Conservation (phyloP, 169 alveolate genomes). For the Condylostoma magnum region DNA sequence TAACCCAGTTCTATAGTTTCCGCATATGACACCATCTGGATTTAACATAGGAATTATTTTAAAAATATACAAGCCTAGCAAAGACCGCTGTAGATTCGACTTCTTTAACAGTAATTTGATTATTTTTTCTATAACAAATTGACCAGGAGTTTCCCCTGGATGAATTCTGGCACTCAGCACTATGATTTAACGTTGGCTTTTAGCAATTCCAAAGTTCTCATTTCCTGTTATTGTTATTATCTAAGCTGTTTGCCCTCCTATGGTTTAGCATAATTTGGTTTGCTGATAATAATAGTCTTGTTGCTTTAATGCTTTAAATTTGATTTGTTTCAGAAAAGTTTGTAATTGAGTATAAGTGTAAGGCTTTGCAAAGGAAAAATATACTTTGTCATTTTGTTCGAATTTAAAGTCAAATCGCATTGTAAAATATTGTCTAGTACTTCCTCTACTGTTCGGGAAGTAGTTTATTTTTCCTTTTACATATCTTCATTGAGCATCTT, state of each 20-base stretch:
- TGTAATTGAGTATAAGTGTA: slow-evolving; percentile 76
- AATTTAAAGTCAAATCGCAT: too few species aligned
- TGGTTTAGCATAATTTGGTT: slow-evolving; percentile 67
- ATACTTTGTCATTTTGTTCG: slow-evolving; percentile 74
- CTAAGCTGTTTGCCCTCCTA: slow-evolving; percentile 77
- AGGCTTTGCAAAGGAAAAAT: slow-evolving; percentile 78
- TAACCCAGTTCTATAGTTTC: slow-evolving; percentile 66
- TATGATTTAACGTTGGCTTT: slow-evolving; percentile 24
- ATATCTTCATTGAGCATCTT: too few species aligned
- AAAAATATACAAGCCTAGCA: slow-evolving; percentile 61
- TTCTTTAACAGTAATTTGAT: slow-evolving; percentile 43
- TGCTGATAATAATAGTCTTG: background rate
- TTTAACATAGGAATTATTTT: slow-evolving; percentile 82
- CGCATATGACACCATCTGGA: slow-evolving; percentile 78
- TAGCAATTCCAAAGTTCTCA: background rate
- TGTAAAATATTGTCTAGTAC: too few species aligned
- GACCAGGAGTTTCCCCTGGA: slow-evolving; percentile 91
- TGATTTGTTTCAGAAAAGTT: slow-evolving; percentile 42
- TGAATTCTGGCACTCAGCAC: slow-evolving; percentile 87
- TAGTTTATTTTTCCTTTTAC: too few species aligned
- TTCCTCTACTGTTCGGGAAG: slow-evolving; percentile 53
- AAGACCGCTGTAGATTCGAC: slow-evolving; percentile 43
- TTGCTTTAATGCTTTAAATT: background rate
- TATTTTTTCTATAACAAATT: slow-evolving; percentile 80
- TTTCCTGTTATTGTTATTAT: slow-evolving; percentile 56